Conservation (phyloP, 805 yeast genomes). For the Barnettozyma sp. region DNA sequence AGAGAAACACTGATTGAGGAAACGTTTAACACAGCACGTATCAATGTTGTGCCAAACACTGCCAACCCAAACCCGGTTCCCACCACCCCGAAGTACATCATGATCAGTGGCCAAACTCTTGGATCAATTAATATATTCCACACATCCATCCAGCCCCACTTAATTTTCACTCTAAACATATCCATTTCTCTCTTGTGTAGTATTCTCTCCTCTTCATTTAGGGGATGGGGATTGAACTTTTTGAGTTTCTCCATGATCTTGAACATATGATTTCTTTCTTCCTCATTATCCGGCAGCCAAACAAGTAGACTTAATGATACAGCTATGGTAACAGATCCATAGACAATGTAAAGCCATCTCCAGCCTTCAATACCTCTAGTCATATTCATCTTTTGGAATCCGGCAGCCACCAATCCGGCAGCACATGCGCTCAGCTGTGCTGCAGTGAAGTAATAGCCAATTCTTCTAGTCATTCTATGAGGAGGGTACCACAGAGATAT, state of each 20-base stretch:
- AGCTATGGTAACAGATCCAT: slow-evolving; percentile 61
- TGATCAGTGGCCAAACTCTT: slow-evolving; percentile 70
- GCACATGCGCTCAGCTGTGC: slow-evolving; percentile 90
- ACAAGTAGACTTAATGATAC: slow-evolving; percentile 61
- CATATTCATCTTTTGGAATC: slow-evolving; percentile 79
- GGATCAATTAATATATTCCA: slow-evolving; percentile 47
- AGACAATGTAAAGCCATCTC: slow-evolving; percentile 80
- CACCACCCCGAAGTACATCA: slow-evolving; percentile 90
- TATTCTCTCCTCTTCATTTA: slow-evolving; percentile 43
- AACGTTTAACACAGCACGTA: slow-evolving; percentile 53
- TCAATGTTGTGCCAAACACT: slow-evolving; percentile 76
- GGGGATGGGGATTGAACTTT: slow-evolving; percentile 33
- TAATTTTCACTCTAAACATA: slow-evolving; percentile 36
- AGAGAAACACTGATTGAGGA: slow-evolving; percentile 62
- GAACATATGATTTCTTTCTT: slow-evolving; percentile 13
- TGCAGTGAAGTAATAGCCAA: slow-evolving; percentile 87
- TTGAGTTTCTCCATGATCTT: slow-evolving; percentile 14
- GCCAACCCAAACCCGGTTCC: slow-evolving; percentile 88
- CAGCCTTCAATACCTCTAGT: slow-evolving; percentile 66
- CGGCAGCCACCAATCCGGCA: slow-evolving; percentile 82
- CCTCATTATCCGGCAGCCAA: slow-evolving; percentile 70
- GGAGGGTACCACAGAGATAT: slow-evolving; percentile 81
- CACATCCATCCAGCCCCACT: slow-evolving; percentile 60
- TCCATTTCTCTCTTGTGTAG: slow-evolving; percentile 58
- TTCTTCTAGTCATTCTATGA: slow-evolving; percentile 65